These are phyloP conservation scores for Retiboletus fuscus DNA, from an alignment of 1,284 basidiomycete genomes.

Conservation along the genomic window DNA sequence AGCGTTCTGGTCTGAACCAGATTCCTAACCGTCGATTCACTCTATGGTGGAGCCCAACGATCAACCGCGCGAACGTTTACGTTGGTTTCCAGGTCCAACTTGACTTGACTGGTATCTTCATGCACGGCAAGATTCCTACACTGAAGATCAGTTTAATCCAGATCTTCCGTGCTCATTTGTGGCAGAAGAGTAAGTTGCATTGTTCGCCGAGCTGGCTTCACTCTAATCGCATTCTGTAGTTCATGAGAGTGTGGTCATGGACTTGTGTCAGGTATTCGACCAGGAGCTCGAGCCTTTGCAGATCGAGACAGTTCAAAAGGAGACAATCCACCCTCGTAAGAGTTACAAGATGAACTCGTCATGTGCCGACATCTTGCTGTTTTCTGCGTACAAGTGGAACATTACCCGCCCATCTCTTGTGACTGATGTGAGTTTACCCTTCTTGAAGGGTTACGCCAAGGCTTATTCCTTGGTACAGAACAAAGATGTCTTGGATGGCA, in stretches of 20 bases:
- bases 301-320: slow-evolving; percentile 99
- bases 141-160: slow-evolving; percentile 98
- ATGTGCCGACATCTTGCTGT: slow-evolving; percentile 95
- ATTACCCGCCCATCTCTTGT: slow-evolving; percentile 96
- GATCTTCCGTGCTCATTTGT: slow-evolving; percentile 99
- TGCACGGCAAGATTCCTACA: slow-evolving; percentile 98
- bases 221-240: slow-evolving; percentile 56
- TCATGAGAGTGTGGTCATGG: slow-evolving; percentile 95
- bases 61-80: slow-evolving; percentile 98
- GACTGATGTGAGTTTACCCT: slow-evolving; percentile 77
- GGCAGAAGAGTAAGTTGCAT: slow-evolving; percentile 89
- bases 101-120: slow-evolving; percentile 95
- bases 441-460: background rate
- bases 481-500: slow-evolving; percentile 96
- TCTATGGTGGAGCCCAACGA: slow-evolving; percentile 98
- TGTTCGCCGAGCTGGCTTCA: slow-evolving; percentile 16
- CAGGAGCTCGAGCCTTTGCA: slow-evolving; percentile 98
- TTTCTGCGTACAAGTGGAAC: slow-evolving; percentile 99
- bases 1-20: slow-evolving; percentile 96
- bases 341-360: slow-evolving; percentile 99
- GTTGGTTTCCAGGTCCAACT: slow-evolving; percentile 99
- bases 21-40: slow-evolving; percentile 99
- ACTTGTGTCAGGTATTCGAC: slow-evolving; percentile 99
- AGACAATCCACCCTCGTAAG: slow-evolving; percentile 98
- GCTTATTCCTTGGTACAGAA: slow-evolving; percentile 58